These are phyloP conservation scores for Daedaleopsis nitida DNA, from an alignment of 768 basidiomycete species.

Conservation along the genomic window DNA sequence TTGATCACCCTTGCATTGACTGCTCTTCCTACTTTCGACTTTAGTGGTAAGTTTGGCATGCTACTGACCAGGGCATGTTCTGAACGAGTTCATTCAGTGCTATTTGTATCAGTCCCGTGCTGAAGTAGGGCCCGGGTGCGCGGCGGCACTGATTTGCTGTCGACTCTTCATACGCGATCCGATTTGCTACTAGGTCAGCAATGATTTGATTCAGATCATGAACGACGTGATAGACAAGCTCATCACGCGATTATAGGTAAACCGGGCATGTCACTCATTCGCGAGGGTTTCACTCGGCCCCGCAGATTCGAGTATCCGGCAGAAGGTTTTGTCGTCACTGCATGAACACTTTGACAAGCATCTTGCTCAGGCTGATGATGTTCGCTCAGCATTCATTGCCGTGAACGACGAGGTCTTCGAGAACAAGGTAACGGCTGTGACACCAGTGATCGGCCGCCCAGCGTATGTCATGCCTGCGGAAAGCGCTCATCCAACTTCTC, in stretches of 20 bases:
- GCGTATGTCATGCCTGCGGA: constrained; percentile 97
- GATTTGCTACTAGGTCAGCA: constrained; percentile 94
- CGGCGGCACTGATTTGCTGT: constrained; percentile 92
- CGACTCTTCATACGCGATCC: constrained; percentile 91
- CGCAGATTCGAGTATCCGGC: constrained; percentile 79
- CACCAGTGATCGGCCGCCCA: constrained; percentile 91
- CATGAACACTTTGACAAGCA: constrained; percentile 97
- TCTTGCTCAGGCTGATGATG: constrained; percentile 96
- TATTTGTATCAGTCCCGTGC: constrained; percentile 91
- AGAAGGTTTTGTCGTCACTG: constrained; percentile 81
- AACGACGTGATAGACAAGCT: constrained; percentile 98
- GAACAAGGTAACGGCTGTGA: constrained; percentile 89
- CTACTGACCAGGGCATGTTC: constrained; percentile 66
- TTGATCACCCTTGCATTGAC: constrained; percentile 79
- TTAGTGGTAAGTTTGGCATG: constrained; percentile 79
- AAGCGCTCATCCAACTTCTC: constrained; percentile 92
- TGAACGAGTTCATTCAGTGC: constrained; percentile 94
- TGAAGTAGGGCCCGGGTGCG: constrained; percentile 84
- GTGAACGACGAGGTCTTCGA: constrained; percentile 96
- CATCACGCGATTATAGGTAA: constrained; percentile 92
- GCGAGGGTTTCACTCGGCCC: no score
- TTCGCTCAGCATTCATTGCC: constrained; percentile 95
- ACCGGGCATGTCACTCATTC: constrained; percentile 5
- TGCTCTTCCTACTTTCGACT: constrained; percentile 91
- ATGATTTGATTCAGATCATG: constrained; percentile 94